Evolutionary conservation across 2,329 filamentous ascomycete species (phyloP), one percentile per base, ranked within the genome.

Genomic region (Pyrenophora graminea): DNA sequence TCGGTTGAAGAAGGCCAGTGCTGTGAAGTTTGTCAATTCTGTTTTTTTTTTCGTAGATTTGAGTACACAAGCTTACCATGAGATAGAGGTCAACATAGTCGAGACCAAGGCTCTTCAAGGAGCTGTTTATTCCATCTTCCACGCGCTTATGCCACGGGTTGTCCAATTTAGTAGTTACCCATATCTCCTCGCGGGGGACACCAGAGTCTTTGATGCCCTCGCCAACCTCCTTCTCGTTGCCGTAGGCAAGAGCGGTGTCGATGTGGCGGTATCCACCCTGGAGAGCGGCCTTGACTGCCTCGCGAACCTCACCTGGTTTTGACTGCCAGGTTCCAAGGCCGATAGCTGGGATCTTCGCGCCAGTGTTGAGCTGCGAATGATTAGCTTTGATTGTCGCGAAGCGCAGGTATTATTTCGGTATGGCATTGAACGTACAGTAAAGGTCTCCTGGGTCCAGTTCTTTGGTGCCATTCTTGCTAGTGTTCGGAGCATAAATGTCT

Each of bases 291-390:
- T 89, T 84, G 58, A 93, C 89, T 47, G 90, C 90, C 45, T 82
- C 76, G 62, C 82, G 80, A 48, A 90, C 87, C 73, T 90, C 82
- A 61, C 82, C 83, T 48, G 87, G 85, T 65, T 80, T 72, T 41
- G 88, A 90, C 68, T 91, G 88, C 88, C 89, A 92, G 48, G 89
- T 92, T 49, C 89, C 89, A 39, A 92, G 80, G 55, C 88, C 89
- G 59, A 92, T 74, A 62, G 86, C 85, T 49, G 88, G 88, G 55
- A 94, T 94, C 76, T 89, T 86, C 72, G 83, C 87, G 52, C 90
- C 89, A 46, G 86, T 68, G 57, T 69, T 70, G 61, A 70, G 67
- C 56, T 63, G 58, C 23, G 54, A 48, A 23, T 37, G 18, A 13
- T 60, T 23, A 59, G 48, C 21, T 30, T 32, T 19, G 45, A 18